Conservation (phyloP, 2,329 filamentous ascomycete genomes). For the Calycina marina region DNA sequence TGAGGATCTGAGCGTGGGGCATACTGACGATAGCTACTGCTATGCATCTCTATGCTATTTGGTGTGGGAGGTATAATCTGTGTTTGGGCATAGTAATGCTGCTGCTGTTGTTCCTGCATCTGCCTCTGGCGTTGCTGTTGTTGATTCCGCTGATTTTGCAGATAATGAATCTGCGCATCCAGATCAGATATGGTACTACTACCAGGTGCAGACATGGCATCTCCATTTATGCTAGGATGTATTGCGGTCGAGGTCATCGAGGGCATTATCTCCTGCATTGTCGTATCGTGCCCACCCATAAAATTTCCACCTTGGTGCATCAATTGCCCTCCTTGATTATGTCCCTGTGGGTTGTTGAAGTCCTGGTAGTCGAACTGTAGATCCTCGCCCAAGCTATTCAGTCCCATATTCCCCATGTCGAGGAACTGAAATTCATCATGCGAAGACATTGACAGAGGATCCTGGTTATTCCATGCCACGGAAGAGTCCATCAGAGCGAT, state of each 20-base stretch:
- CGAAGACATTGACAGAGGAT: constrained; percentile 35
- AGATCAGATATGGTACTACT: constrained; percentile 40
- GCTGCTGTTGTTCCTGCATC: constrained; percentile 40
- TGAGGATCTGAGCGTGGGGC: constrained; percentile 34
- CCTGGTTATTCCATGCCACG: constrained; percentile 36
- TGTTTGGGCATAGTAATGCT: constrained; percentile 37
- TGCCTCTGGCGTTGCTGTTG: constrained; percentile 30
- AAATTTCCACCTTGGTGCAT: constrained; percentile 23
- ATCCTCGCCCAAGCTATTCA: constrained; percentile 36
- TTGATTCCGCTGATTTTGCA: constrained; percentile 48
- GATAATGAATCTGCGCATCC: constrained; percentile 50
- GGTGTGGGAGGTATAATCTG: constrained; percentile 64
- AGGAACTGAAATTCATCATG: constrained; percentile 54
- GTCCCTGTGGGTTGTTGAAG: constrained; percentile 27
- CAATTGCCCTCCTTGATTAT: constrained; percentile 16
- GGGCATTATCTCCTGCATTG: constrained; percentile 31
- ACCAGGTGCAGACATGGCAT: constrained; percentile 27
- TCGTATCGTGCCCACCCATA: constrained; percentile 28
- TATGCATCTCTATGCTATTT: constrained; percentile 63
- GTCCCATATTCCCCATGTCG: constrained; percentile 44
- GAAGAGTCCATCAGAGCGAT: constrained; percentile 23
- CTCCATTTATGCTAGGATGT: constrained; percentile 30
- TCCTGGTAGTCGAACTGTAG: constrained; percentile 46
- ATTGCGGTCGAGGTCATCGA: constrained; percentile 30
- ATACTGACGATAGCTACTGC: constrained; percentile 42